Conservation (phyloP, 176 grass and related monocot species). For the Puccinellia tenuiflora region DNA sequence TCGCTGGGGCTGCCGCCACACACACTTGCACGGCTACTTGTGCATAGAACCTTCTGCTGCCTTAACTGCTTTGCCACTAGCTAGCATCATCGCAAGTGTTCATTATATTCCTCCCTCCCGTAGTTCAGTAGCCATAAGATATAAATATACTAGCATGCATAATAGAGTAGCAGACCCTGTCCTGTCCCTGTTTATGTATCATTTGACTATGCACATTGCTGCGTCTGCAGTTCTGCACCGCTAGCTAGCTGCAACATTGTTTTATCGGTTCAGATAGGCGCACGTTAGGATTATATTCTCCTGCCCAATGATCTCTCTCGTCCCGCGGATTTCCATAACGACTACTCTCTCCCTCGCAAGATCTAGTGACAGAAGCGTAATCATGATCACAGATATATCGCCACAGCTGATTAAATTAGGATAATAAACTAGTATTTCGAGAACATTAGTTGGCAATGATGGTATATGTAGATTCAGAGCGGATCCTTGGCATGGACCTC, state of each 20-base stretch:
- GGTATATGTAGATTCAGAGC: too few relatives aligned
- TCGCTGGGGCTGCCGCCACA: too few relatives aligned
- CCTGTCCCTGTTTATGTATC: background rate
- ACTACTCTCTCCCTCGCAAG: background rate
- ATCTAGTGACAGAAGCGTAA: slow-evolving; percentile 18
- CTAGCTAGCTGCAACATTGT: background rate
- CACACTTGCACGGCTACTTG: too few relatives aligned
- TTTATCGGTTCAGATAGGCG: background rate
- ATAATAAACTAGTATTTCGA: background rate
- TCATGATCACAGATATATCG: background rate
- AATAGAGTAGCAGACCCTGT: background rate
- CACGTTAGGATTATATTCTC: background rate
- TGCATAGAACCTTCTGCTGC: too few relatives aligned
- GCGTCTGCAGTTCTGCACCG: background rate
- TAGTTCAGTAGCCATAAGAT: background rate
- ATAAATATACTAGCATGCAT: background rate
- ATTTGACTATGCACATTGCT: background rate
- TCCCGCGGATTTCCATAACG: background rate
- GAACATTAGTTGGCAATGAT: too few relatives aligned
- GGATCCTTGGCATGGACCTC: too few relatives aligned
- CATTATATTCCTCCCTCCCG: background rate
- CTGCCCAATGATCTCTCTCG: background rate
- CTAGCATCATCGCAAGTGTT: background rate
- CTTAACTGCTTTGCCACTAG: too few relatives aligned
- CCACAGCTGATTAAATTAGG: too few relatives aligned